Base-by-base conservation (phyloP, 768 basidiomycete genomes). In the Candolleomyces aberdarensis region DNA sequence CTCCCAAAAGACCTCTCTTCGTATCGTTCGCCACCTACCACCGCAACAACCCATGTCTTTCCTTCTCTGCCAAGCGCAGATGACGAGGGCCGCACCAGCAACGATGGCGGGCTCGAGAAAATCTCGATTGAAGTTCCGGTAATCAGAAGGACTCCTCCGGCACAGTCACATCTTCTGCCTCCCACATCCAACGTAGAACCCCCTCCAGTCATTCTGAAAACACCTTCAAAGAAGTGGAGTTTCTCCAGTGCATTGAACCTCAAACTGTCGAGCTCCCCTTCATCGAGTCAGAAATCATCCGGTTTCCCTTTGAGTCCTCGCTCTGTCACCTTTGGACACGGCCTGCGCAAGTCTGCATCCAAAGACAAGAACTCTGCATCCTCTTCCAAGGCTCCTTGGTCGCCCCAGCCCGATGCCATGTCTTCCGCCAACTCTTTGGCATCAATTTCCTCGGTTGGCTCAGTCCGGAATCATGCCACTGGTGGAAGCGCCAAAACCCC, bases 191-290 rank as follows among this genome's bases (percentile, higher is more conserved):
- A 72, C 71, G 75, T 78, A 32, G 81, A 84, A 60, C 74, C 80
- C 58, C 65, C 68, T 14, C 79, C 86, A 44, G 68, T 76, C 15
- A 76, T 81, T 47, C 76, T 81, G 56, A 91, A 91, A 76, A 90
- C 91, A 3, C 92, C 93, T 39, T 92, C 91, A n/a, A 95, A 94
- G 83, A 96, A 96, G 74, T 96, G 94, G 94, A 95, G 93, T 70
- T 91, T 96, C 72, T 90, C 91, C n/a, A 89, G 83, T 63, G 91
- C 90, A 22, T 76, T 95, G 4, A 92, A 90, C 65, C 82, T 91
- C 71, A 91, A 84, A 69, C 73, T 92, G 55, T 82, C 86, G 14
- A 82, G 82, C 60, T 88, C 86, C 53, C 86, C 86, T 19, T 80
- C 82, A 46, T 84, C 86, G 57, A 74, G 69, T 74, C 75, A 85